Evolutionary conservation across 1,139 yeast species (phyloP), one percentile per base, ranked within the genome.

Genomic region (Debaryomyces fabryi): DNA sequence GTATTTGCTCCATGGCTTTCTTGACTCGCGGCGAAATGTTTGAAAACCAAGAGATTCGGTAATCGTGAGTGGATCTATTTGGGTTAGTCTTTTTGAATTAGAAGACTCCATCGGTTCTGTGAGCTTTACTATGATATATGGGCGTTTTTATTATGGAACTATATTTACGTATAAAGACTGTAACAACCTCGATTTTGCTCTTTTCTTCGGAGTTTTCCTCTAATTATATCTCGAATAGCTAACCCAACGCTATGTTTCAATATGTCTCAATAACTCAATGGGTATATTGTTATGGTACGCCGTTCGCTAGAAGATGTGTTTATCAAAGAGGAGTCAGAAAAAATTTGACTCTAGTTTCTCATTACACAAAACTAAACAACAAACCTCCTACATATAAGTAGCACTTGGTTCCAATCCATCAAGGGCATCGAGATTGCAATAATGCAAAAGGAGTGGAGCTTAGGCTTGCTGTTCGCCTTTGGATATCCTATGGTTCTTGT

Each of bases 11-110:
- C 95, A 87, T 5, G 88, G 81, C 50, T 82, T 80, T 48, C 93
- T 69, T 4, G 82, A 72, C 15, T 74, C 81, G 48, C 86, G 74
- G 35, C 92, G 69, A 58, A 83, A 84, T 2, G 91, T 86, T 57
- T 84, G 87, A 62, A 83, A 84, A 6, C 95, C 95, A n/a, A 87
- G 65, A 1, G 88, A 81, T 60, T 85, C 87, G 3, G 92, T 85
- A 23, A 86, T 75, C 16, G 85, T 85, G 48, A 86, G 62, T 7
- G 89, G 86, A 60, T 86, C 89, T 42, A 86, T 77, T 15, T 76
- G 78, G 3, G 63, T 61, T 29, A 56, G 50, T 43, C 63, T 57
- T 47, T 55, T 60, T 12, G 46, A 42, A 24, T 48, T 48, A n/a
- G 30, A 39, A 15, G 45, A 30, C 29, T 39, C 47, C 47, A 45